Base-by-base conservation (phyloP, 2,329 filamentous ascomycete genomes). In the Arthroderma sp. region DNA sequence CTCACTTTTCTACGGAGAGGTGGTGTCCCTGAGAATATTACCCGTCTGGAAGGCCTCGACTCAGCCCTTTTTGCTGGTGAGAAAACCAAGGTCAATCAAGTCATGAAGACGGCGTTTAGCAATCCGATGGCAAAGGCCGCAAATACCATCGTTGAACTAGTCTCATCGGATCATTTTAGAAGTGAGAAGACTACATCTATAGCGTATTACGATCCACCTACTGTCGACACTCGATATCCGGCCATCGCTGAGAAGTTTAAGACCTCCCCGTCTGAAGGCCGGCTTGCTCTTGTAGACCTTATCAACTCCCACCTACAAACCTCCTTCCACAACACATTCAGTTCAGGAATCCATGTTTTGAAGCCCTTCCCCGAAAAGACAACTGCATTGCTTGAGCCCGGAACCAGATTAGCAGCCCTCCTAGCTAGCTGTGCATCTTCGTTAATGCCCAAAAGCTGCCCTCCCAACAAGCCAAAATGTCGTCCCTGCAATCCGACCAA, bases 281-380 rank as follows among this genome's bases (percentile, higher is more conserved):
- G 89, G 27, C 65, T 66, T 44, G 69, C 74, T 42, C 75, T 96
- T 31, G 82, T 82, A 47, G 68, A 75, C 38, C 73, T 96, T 48
- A 84, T 95, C 59, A 88, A 84, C 56, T 75, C 81, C 2, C 91
- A 96, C 61, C 72, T 96, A 3, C 88, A 95, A 59, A 74, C 74
- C 44, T 83, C 80, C 7, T 96, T 91, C 77, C 86, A 93, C 58
- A 84, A 82, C 54, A 72, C 72, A 22, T 94, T 91, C 62, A 69
- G 76, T 1, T 72, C 75, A 34, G 89, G 91, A 29, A 82, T 96
- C 46, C 76, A 80, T 4, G 78, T 95, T 3, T 69, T 94, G 37
- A 88, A 93, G 60, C 87, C 89, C 0, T 72, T 83, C 15, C 76
- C 84, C 1, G 69, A 82, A 42, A 79, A 87, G 59, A 89, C 83